Evolutionary conservation across 371 early-diverging fungal genomes (phyloP), one percentile per base, ranked within the genome.

Genomic region (Rhizopus delemar): DNA sequence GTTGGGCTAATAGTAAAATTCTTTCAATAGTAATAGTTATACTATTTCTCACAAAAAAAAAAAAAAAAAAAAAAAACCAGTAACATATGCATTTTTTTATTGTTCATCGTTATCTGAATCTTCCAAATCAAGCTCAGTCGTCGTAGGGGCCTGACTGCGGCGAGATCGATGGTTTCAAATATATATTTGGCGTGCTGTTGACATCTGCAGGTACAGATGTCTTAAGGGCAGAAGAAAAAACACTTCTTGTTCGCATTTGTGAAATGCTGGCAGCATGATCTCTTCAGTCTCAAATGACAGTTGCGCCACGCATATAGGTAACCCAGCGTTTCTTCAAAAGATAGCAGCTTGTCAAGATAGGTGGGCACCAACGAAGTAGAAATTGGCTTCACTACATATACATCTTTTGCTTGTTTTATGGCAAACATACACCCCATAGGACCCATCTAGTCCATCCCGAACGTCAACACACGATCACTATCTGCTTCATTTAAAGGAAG

Each of bases 391-490:
- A 34, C 46, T 5, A 45, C 34, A 55, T 45, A 55, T 13, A 15
- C 56, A 55, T 55, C 29, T 45, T 55, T 46, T 45, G 46, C 46
- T 46, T 32, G 46, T 35, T 55, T 55, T 45, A 55, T 15, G 39
- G 57, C 53, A 57, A 63, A 57, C 53, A 63, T 63, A 31, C 53
- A 53, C 32, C 53, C 63, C 53, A 63, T 48, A 22, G 13, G 38
- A 46, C 63, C 63, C 15, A 34, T 49, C 53, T 53, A 57, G 48
- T 63, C 57, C 63, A 57, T 63, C 41, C 64, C 64, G 58, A 58
- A 46, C 31, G 56, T 53, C 32, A 56, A 31, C 29, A 59, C 31
- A 13, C 53, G 38, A n/a, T 45, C 34, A 29, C 32, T 36, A 32
- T 56, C 52, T 38, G 43, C 13, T 59, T 64, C 56, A 53, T 35